Evolutionary conservation across 345 rosid genomes (phyloP), one percentile per base, ranked within the genome.

Genomic region (Melaleuca alternifolia): DNA sequence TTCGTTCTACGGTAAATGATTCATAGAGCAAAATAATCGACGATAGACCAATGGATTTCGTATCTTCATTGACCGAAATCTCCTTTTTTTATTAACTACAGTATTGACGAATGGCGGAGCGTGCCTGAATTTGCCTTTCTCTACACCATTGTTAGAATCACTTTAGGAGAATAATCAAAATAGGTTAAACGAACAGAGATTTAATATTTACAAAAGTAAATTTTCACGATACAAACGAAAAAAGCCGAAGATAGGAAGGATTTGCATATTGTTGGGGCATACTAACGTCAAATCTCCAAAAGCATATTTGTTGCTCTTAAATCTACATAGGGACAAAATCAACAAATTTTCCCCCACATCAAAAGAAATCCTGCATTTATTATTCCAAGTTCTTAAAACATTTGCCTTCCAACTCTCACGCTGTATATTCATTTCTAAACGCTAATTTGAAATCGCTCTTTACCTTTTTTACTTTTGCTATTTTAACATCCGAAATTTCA

Each of bases 201-300:
- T 16, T 30, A 65, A 15, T 6, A 30, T 30, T 65, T 15, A 1
- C 0, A 15, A 65, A 10, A 15, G 0, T 5, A 65, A 13, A 3
- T 30, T 1, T 62, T 30, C 21, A 0, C 7, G 13, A 0, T 30
- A 14, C 3, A 30, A 9, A n/a, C n/a, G n/a, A n/a, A n/a, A n/a
- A n/a, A 30, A 30, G 20, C 5, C 7, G 1, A 10, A 30, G 57
- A 8, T 16, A 15, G 23, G 7, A 3, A 8, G 23, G 1, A 30
- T 7, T 15, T 30, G 6, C 30, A 14, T 16, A 65, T 0, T 1
- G 10, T 30, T 0, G 0, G 1, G 30, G 11, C 1, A 1, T 0
- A 0, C 10, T 3, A 0, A 5, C 2, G 3, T 65, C 23, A 4
- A 30, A 15, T 65, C 5, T 8, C 16, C 6, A 2, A 15, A 33